phyloP scores from a whole-genome alignment of 306 rosid genomes.

The Citrullus mucosospermus region DNA sequence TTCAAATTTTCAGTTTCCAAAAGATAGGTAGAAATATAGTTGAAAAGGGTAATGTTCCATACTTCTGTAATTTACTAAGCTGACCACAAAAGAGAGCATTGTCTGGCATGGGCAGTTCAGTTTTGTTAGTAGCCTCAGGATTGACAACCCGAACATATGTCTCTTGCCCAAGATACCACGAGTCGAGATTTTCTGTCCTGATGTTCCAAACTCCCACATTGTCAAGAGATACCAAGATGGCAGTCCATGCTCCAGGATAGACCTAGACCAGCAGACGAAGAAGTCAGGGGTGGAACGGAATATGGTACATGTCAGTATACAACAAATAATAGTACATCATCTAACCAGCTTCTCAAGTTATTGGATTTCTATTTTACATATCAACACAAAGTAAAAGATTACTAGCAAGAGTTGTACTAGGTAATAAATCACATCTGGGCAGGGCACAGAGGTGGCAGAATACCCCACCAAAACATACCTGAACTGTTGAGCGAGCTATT shows the following conservation, averaged over 20 bases:
- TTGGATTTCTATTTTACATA: background rate
- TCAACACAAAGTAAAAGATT: background rate
- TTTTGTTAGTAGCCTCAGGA: constrained; percentile 79
- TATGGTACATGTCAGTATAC: background rate
- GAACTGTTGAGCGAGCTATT: constrained; percentile 76
- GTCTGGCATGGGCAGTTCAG: constrained; percentile 78
- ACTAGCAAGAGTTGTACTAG: background rate
- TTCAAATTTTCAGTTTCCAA: background rate
- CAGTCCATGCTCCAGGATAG: constrained; percentile 96
- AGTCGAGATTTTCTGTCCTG: constrained; percentile 83
- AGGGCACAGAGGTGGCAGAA: background rate
- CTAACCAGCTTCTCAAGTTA: background rate
- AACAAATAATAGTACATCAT: background rate
- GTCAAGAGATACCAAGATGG: constrained; percentile 77
- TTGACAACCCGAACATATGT: constrained; percentile 74
- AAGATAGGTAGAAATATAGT: background rate
- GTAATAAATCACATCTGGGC: background rate
- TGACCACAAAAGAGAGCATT: constrained; percentile 79
- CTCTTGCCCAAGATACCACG: constrained; percentile 98
- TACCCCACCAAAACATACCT: constrained; percentile 29
- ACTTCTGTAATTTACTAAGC: constrained; percentile 61
- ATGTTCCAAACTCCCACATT: constrained; percentile 92
- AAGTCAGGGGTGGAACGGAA: background rate
- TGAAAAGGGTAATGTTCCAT: constrained; percentile 12
- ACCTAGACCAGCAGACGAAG: constrained; percentile 28